Percentiles rank a stretch among this genome's conserved stretches.
These are phyloP conservation scores for Phaeosphaeria sp. DNA, from an alignment of 2,329 filamentous ascomycete genomes.

Conservation along the genomic window DNA sequence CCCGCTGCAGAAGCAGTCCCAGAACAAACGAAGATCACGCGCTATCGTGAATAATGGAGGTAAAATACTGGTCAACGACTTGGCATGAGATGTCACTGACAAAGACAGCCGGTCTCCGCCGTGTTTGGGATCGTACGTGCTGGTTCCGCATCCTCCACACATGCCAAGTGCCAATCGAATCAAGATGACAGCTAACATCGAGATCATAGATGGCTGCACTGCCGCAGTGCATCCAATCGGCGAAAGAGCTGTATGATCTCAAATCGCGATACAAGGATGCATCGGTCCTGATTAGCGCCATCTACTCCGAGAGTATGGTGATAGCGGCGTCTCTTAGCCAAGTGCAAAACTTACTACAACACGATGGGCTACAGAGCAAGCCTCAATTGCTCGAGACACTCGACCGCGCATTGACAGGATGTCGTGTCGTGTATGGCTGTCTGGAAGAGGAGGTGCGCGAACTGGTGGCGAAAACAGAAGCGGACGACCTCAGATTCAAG, in stretches of 20 bases:
- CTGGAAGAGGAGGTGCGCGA: conserved; percentile 41
- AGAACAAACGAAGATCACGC: background rate
- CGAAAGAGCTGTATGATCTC: conserved; percentile 40
- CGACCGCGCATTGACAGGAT: conserved; percentile 41
- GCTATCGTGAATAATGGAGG: background rate
- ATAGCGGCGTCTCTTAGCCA: conserved; percentile 43
- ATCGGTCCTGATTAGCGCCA: conserved; percentile 37
- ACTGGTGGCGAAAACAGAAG: conserved; percentile 25
- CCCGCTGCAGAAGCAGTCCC: background rate
- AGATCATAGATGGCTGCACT: conserved; percentile 25
- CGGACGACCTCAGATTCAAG: conserved; percentile 28
- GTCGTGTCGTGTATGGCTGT: conserved; percentile 41
- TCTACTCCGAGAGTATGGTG: conserved; percentile 44
- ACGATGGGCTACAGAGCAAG: conserved; percentile 34
- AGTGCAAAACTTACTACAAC: conserved; percentile 36
- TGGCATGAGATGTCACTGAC: too few relatives aligned
- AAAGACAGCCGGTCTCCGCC: background rate
- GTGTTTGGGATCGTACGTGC: background rate
- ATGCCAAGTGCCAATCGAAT: background rate
- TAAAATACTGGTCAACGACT: too few relatives aligned
- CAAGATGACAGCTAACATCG: conserved; percentile 8
- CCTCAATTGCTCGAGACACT: conserved; percentile 41
- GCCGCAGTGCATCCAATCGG: conserved; percentile 36
- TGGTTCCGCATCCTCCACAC: background rate
- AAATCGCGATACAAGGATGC: conserved; percentile 40